A percentile compares a stretch with the other conserved stretches of the same genome.
Conservation (phyloP, 106 monocot genomes). For the Hemerocallis citrina region DNA sequence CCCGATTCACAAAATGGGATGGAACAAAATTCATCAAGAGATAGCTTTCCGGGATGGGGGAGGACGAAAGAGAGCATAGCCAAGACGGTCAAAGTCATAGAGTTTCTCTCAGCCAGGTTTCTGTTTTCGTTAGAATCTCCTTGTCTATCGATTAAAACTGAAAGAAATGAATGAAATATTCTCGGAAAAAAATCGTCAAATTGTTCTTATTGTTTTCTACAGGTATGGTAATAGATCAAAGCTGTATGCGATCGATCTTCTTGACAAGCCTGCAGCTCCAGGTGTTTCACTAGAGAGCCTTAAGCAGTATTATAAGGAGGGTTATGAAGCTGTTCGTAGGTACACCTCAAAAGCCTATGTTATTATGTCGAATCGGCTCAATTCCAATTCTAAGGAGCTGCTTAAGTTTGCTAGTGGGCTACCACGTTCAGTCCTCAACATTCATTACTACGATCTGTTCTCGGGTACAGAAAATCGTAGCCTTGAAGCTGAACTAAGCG, state of each 20-base stretch:
- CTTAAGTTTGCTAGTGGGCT: conserved; percentile 32
- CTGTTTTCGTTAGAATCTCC: too few relatives aligned
- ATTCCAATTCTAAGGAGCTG: conserved; percentile 15
- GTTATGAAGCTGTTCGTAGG: conserved; percentile 34
- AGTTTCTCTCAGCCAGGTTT: conserved; percentile 33
- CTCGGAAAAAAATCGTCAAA: not conserved
- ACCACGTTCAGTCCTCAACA: conserved; percentile 24
- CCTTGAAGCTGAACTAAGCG: not conserved
- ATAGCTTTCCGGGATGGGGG: conserved; percentile 24
- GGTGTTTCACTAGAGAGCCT: conserved; percentile 22
- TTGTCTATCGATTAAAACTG: too few relatives aligned
- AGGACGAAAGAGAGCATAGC: conserved; percentile 6
- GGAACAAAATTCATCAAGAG: conserved; percentile 28
- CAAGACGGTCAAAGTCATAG: conserved; percentile 24
- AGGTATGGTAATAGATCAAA: conserved; percentile 19
- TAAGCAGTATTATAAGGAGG: conserved; percentile 25
- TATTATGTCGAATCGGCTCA: conserved; percentile 40
- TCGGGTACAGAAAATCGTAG: conserved; percentile 28
- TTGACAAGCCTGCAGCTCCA: conserved; percentile 39
- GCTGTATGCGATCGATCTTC: conserved; percentile 29
- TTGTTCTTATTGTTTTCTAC: not conserved
- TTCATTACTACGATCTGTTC: conserved; percentile 55
- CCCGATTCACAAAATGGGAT: conserved; percentile 56
- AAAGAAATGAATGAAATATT: too few relatives aligned
- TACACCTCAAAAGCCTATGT: conserved; percentile 29